Percentiles rank a stretch among this genome's conserved stretches.
These are phyloP conservation scores for Vigna radiata DNA, from an alignment of 306 rosid species.

Conservation along the genomic window DNA sequence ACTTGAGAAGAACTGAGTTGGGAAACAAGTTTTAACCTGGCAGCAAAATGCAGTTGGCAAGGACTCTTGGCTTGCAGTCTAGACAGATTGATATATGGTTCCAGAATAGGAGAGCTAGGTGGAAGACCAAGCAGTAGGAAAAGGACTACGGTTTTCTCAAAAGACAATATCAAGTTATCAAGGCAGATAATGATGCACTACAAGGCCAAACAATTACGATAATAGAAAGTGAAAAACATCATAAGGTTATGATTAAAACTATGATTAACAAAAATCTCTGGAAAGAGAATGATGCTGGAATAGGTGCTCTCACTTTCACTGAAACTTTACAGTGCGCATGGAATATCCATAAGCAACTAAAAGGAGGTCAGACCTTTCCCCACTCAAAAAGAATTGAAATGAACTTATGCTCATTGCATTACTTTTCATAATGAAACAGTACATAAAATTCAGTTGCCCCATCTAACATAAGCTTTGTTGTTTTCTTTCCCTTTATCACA, in stretches of 20 bases:
- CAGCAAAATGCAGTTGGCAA: too few relatives aligned
- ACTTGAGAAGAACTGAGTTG: too few relatives aligned
- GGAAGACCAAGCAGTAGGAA: too few relatives aligned
- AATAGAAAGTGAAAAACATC: constrained; percentile 62
- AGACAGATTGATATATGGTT: too few relatives aligned
- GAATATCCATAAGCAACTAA: constrained; percentile 68
- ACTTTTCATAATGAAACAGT: constrained; percentile 38
- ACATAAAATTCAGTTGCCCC: constrained; percentile 49
- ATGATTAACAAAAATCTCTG: constrained; percentile 77
- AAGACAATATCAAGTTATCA: too few relatives aligned
- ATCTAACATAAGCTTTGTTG: constrained; percentile 60
- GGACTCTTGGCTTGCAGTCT: too few relatives aligned
- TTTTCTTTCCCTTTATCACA: constrained; percentile 52
- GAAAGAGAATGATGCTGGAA: constrained; percentile 59
- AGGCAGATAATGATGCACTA: too few relatives aligned
- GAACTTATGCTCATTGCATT: neutral
- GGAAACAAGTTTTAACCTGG: too few relatives aligned
- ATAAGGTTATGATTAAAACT: constrained; percentile 76
- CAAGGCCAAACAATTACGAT: constrained; percentile 38
- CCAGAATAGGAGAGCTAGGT: too few relatives aligned
- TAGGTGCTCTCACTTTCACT: constrained; percentile 60
- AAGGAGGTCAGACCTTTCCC: constrained; percentile 83
- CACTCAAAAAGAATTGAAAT: constrained; percentile 57
- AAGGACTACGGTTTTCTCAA: too few relatives aligned
- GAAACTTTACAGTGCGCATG: constrained; percentile 94